A percentile compares a stretch with the other conserved stretches of the same genome.
Conservation (phyloP, 306 rosid genomes). For the Pyrus bretschneideri region DNA sequence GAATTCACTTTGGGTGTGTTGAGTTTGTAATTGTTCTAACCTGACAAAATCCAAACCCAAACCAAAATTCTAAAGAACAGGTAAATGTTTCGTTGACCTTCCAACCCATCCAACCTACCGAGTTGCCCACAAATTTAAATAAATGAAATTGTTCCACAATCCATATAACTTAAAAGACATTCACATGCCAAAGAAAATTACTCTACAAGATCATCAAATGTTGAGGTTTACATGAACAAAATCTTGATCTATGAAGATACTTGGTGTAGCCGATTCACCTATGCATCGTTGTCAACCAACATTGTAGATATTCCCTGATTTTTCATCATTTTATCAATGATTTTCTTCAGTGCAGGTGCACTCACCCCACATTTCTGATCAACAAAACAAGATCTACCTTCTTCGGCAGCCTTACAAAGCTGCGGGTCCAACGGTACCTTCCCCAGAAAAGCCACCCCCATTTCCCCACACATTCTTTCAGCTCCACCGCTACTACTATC, state of each 20-base stretch:
- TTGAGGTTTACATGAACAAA: neutral
- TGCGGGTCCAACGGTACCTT: conserved; percentile 85
- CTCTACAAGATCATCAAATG: neutral
- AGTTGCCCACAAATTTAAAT: no score
- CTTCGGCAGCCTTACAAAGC: conserved; percentile 94
- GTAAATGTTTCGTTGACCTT: no score
- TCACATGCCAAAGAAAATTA: neutral
- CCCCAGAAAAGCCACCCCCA: conserved; percentile 83
- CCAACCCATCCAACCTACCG: no score
- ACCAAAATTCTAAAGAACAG: no score
- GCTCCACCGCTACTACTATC: conserved; percentile 91
- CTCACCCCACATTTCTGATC: conserved; percentile 51
- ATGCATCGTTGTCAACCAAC: conserved; percentile 34
- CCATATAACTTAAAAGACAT: neutral
- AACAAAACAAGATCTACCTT: conserved; percentile 77
- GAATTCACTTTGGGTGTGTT: no score
- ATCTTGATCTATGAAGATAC: conserved; percentile 7
- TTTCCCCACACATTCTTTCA: conserved; percentile 60
- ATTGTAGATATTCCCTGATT: conserved; percentile 32
- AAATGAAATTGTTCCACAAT: no score
- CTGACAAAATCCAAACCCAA: no score
- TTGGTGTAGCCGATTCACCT: conserved; percentile 5
- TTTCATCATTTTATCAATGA: conserved; percentile 58
- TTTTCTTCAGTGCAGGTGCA: conserved; percentile 70
- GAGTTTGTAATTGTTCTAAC: no score